Evolutionary conservation across 768 basidiomycete genomes (phyloP).

Genomic region (Trametes sanguinea): DNA sequence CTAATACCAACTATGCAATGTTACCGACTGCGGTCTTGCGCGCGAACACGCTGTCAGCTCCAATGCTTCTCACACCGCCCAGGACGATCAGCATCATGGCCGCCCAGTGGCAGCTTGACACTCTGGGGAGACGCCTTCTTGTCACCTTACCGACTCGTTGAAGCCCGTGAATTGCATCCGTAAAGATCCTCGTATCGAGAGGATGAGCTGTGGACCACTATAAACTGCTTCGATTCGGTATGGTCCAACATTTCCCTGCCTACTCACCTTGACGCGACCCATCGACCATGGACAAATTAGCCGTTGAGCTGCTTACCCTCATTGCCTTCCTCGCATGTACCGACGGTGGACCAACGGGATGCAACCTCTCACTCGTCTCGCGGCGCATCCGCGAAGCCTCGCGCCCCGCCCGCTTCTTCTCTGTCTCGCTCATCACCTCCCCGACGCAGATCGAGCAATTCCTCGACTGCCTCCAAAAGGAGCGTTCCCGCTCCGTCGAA

Average conservation of each 20-base stretch:
- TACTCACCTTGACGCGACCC: neutral
- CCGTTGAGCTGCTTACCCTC: slow-evolving; percentile 21
- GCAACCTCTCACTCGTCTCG: slow-evolving; percentile 21
- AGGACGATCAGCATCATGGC: neutral
- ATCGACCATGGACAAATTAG: slow-evolving; percentile 16
- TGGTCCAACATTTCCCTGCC: neutral
- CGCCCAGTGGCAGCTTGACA: neutral
- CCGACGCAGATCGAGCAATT: slow-evolving; percentile 16
- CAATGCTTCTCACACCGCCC: neutral
- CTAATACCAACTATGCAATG: neutral
- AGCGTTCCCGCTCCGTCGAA: slow-evolving; percentile 11
- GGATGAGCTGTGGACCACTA: neutral
- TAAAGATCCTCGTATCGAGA: neutral
- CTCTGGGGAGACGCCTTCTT: neutral
- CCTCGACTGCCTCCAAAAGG: slow-evolving; percentile 15
- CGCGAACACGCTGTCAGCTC: neutral
- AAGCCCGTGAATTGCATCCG: neutral
- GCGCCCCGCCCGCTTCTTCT: slow-evolving; percentile 21
- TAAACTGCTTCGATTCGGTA: neutral
- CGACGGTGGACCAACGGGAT: slow-evolving; percentile 20
- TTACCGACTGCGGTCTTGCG: neutral
- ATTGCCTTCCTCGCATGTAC: slow-evolving; percentile 19
- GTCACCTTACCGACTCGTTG: neutral
- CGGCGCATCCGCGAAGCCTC: slow-evolving; percentile 17
- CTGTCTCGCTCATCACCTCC: slow-evolving; percentile 15